phyloP scores from a whole-genome alignment of 225 moss, liverwort and hornwort genomes.

The Ulota crispa region DNA sequence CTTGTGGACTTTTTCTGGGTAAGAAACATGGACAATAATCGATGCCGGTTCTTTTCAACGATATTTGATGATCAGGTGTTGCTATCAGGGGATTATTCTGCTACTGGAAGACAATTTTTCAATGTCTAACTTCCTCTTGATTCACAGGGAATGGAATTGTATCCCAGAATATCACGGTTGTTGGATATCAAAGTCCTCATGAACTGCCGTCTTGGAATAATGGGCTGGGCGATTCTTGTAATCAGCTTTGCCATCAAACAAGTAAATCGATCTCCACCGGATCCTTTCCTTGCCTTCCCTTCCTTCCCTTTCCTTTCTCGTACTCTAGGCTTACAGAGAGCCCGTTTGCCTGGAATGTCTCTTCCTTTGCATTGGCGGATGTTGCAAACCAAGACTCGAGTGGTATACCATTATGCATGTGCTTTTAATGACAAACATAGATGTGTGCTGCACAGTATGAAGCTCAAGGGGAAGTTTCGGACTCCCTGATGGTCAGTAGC shows the following conservation, averaged over 20 bases:
- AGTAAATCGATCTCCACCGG: conserved; percentile 32
- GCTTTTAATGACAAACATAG: conserved; percentile 12
- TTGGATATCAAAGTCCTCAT: conserved; percentile 67
- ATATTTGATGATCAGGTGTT: neutral
- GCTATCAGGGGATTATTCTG: neutral
- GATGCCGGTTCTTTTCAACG: neutral
- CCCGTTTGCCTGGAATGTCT: neutral
- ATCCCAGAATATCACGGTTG: conserved; percentile 55
- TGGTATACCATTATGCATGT: neutral
- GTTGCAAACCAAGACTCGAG: neutral
- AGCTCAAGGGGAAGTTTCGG: conserved; percentile 52
- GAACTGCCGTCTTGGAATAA: conserved; percentile 69
- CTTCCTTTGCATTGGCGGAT: neutral
- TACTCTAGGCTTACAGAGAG: neutral
- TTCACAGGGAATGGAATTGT: conserved; percentile 71
- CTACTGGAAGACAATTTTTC: neutral
- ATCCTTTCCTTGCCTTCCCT: neutral
- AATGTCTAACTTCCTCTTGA: neutral
- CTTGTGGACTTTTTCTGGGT: conserved; percentile 74
- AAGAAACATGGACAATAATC: conserved; percentile 1
- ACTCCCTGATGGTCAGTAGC: conserved; percentile 67
- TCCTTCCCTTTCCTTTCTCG: neutral
- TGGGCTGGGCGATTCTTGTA: conserved; percentile 69
- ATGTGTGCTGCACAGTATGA: conserved; percentile 52
- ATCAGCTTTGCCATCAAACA: conserved; percentile 71